Conservation (phyloP, 228 moss, liverwort and hornwort genomes). For the Sphagnum magellanicum region DNA sequence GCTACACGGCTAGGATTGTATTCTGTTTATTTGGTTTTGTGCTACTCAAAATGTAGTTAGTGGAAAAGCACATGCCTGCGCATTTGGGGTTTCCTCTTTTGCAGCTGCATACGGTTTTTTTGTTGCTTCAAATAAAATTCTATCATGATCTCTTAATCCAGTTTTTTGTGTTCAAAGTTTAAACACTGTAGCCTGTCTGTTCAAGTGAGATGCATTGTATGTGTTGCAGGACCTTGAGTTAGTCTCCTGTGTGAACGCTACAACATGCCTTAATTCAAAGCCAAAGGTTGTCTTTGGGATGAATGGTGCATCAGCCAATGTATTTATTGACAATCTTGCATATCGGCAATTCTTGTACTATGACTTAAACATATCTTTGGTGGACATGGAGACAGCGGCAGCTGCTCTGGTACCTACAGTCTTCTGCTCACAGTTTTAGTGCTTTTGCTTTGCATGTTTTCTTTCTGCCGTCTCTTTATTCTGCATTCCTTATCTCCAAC, state of each 20-base stretch:
- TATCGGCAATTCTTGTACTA: conserved; percentile 18
- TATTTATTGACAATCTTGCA: conserved; percentile 27
- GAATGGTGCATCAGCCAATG: conserved; percentile 18
- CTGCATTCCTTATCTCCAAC: not conserved
- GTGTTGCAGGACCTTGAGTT: conserved; percentile 11
- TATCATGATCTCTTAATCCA: too few species aligned
- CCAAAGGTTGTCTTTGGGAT: conserved; percentile 18
- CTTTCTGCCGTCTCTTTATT: not conserved
- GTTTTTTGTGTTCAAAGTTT: too few species aligned
- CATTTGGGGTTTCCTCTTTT: too few species aligned
- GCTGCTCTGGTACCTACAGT: conserved; percentile 20
- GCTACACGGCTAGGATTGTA: too few species aligned
- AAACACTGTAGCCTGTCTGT: too few species aligned
- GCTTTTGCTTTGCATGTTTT: not conserved
- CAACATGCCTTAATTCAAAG: conserved; percentile 10
- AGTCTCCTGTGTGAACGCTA: conserved; percentile 13
- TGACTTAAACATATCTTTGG: conserved; percentile 18
- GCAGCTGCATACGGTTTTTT: too few species aligned
- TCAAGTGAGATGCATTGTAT: too few species aligned
- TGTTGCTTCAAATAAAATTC: too few species aligned
- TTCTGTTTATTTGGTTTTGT: too few species aligned
- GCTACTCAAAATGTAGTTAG: too few species aligned
- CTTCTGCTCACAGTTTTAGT: not conserved
- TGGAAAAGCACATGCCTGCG: too few species aligned
- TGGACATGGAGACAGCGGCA: conserved; percentile 37